Percentiles rank a stretch among this genome's conserved stretches.
Evolutionary conservation across 805 yeast species (phyloP).

Genomic region (Metschnikowia matae): DNA sequence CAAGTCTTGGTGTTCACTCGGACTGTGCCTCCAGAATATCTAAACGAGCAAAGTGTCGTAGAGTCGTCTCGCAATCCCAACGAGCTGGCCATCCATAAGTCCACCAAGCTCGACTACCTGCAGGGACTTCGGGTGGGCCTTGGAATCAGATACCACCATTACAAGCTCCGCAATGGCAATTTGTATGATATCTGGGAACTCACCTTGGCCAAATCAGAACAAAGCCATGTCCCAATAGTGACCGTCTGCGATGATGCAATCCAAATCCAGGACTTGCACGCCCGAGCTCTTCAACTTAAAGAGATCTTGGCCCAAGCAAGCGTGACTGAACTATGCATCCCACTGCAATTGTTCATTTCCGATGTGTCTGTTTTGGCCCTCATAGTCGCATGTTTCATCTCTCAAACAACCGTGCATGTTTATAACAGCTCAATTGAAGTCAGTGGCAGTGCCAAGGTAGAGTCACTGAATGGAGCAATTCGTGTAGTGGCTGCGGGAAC

Average conservation of each 20-base stretch:
- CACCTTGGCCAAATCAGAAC: slow-evolving; percentile 23
- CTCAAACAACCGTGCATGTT: slow-evolving; percentile 39
- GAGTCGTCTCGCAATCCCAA: slow-evolving; percentile 58
- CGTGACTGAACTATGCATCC: slow-evolving; percentile 21
- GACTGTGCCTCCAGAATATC: slow-evolving; percentile 56
- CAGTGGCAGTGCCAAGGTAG: not conserved
- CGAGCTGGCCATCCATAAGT: slow-evolving; percentile 76
- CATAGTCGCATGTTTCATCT: slow-evolving; percentile 42
- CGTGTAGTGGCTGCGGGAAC: not conserved
- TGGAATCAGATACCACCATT: slow-evolving; percentile 56
- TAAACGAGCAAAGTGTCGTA: slow-evolving; percentile 61
- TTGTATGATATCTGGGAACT: slow-evolving; percentile 70
- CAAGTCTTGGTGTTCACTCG: slow-evolving; percentile 34
- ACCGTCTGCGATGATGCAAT: slow-evolving; percentile 20
- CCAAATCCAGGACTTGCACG: slow-evolving; percentile 25
- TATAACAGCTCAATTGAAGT: slow-evolving; percentile 20
- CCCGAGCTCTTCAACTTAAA: slow-evolving; percentile 21
- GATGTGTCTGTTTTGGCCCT: slow-evolving; percentile 32
- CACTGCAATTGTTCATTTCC: slow-evolving; percentile 7
- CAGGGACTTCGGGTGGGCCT: slow-evolving; percentile 66
- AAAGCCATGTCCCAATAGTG: slow-evolving; percentile 20
- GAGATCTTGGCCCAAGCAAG: slow-evolving; percentile 25
- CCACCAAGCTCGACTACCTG: slow-evolving; percentile 70
- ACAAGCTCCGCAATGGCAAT: slow-evolving; percentile 69
- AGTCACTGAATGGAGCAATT: not conserved